phyloP scores from a whole-genome alignment of 2,329 filamentous ascomycete species.

The Emmonsiellopsis sp. region DNA sequence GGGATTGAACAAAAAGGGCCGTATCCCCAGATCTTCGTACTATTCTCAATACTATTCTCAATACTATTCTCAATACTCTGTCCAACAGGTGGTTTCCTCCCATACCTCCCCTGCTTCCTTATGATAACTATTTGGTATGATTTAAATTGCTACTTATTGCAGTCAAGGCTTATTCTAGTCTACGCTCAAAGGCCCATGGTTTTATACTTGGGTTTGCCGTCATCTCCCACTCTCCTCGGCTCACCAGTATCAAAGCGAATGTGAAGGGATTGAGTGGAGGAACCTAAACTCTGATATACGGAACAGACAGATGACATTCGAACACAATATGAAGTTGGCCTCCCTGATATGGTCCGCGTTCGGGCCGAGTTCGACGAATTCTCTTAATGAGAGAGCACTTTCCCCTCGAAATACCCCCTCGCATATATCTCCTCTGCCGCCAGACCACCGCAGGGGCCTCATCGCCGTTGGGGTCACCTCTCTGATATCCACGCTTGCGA shows the following conservation, averaged over 20 bases:
- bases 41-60: not conserved
- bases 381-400: not conserved
- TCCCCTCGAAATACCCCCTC: constrained; percentile 4
- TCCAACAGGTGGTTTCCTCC: not conserved
- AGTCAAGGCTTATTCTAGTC: too few relatives aligned
- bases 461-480: constrained; percentile 39
- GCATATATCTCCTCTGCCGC: constrained; percentile 23
- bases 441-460: constrained; percentile 30
- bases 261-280: not conserved
- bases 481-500: constrained; percentile 38
- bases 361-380: not conserved
- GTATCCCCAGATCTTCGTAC: not conserved
- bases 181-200: too few relatives aligned
- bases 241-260: not conserved
- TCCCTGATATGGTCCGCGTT: not conserved
- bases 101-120: too few relatives aligned
- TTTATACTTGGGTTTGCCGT: too few relatives aligned
- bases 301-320: not conserved
- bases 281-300: not conserved
- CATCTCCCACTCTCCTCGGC: too few relatives aligned
- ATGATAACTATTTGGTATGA: too few relatives aligned
- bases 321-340: not conserved
- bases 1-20: constrained; percentile 2
- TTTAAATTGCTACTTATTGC: too few relatives aligned
- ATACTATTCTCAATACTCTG: not conserved